Evolutionary conservation across 345 rosid genomes (phyloP), one percentile per base, ranked within the genome.

Genomic region (Lagerstroemia speciosa): DNA sequence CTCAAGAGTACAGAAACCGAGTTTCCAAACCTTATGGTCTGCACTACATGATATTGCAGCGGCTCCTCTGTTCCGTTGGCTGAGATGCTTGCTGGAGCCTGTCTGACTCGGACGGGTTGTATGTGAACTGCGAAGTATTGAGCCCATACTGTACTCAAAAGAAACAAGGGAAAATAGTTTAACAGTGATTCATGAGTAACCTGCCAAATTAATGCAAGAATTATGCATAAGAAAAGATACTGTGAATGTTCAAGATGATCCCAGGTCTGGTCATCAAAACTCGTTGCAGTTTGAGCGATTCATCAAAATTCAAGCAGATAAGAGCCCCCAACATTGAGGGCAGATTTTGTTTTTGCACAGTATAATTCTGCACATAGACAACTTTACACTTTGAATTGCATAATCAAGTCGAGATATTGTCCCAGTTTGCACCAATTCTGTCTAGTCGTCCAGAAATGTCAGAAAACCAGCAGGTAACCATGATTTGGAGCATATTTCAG

Each of bases 101-200:
- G 77, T 82, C 85, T 1, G 98, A 71, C 83, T 91, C 98, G 0
- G 96, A 76, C 10, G 99, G 99, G 78, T 88, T 88, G 90, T 94
- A 91, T 27, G 99, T 83, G 81, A 89, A 91, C 87, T 88, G 97
- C 1, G 98, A 80, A 37, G 99, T 94, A 79, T 91, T 93, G 31
- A 94, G 89, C 50, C 96, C 98, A 67, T 87, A 94, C 99, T 94
- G 92, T 26, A 72, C 74, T 75, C 67, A 67, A 10, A 69, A n/a
- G 65, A 63, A 66, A 45, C 65, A 71, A 61, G 46, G 76, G 33
- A 57, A 12, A 45, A 62, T 72, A 65, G n/a, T 27, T 30, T 22
- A 68, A 41, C 58, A 68, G 22, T 36, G 17, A 17, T 64, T 16
- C 10, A 22, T 1, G 67, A 19, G 37, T 27, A 24, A 64, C 6